Base-by-base conservation (phyloP, 2,329 filamentous ascomycete genomes). In the Botryotinia calthae region DNA sequence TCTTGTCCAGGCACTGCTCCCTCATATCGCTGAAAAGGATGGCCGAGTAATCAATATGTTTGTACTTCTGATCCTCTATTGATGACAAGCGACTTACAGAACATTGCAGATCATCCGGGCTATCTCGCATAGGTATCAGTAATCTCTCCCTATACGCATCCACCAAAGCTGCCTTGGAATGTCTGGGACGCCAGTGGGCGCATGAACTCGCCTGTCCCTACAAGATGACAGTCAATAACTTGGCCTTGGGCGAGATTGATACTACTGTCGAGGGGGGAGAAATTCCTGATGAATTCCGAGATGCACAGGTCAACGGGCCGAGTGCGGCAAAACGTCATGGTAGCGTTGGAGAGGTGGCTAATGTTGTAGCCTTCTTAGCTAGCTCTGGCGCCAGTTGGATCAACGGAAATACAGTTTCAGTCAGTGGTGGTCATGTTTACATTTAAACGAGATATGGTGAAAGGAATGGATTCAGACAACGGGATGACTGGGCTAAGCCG, bases 151-250 rank as follows among this genome's bases (percentile, higher is more conserved):
- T 88, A 7, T 91, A 90, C 79, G 84, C 83, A 64, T 85, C 86
- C 0, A 86, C 85, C 7, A 91, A 90, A 77, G 87, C 86, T 0
- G 89, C 87, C 4, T 78, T 91, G 16, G 88, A 91, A 79, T 87
- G 85, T 0, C 79, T 90, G 72, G 91, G 89, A 16, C 82, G 88
- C 10, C 85, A 83, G 62, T 87, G 87, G 84, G 89, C 89, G 0
- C 83, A 63, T 46, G 71, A 74, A 42, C 67, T 74, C 10, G 73
- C 72, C n/a, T 54, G 61, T 9, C 66, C 69, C 5, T 56, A 73
- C 28, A 64, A 68, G 4, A 71, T 59, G 40, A 73, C 72, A 16
- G 66, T 74, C 34, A 74, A 73, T 37, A 56, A 28, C 7, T 56
- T 56, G 51, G 51, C 51, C 5, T 14, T 56, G n/a, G 51, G 51